Percentiles rank a stretch among this genome's conserved stretches.
Evolutionary conservation across 192 early-diverging fungal genomes (phyloP).

Genomic region (Coemansia sp.): DNA sequence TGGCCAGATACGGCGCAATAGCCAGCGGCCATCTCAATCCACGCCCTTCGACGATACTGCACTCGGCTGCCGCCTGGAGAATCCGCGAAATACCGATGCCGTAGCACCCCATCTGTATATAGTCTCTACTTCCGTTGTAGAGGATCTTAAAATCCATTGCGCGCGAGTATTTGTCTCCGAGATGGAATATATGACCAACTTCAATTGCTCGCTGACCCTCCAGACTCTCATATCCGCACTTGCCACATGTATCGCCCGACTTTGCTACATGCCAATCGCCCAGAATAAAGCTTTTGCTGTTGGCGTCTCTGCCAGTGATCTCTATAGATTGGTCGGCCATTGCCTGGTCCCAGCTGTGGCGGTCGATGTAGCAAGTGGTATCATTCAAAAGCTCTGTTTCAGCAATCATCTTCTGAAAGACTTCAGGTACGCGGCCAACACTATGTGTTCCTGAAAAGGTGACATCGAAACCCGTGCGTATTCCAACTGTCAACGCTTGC

Average conservation of each 20-base stretch:
- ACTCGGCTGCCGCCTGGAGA: slow-evolving; percentile 77
- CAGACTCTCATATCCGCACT: slow-evolving; percentile 21
- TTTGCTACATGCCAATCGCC: slow-evolving; percentile 45
- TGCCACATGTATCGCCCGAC: slow-evolving; percentile 28
- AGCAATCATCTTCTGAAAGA: neutral
- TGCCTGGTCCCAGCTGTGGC: too few relatives aligned
- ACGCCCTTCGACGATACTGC: slow-evolving; percentile 56
- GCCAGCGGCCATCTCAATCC: slow-evolving; percentile 74
- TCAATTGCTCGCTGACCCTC: slow-evolving; percentile 62
- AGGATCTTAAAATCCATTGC: slow-evolving; percentile 62
- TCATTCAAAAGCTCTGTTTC: neutral
- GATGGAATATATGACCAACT: slow-evolving; percentile 85
- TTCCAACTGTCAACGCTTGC: slow-evolving; percentile 12
- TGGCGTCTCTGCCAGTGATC: too few relatives aligned
- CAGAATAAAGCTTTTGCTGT: neutral
- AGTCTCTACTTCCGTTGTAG: slow-evolving; percentile 32
- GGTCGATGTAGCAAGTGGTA: too few relatives aligned
- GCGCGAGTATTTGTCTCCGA: slow-evolving; percentile 85
- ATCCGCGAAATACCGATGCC: slow-evolving; percentile 86
- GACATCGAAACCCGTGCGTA: neutral
- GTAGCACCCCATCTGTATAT: slow-evolving; percentile 88
- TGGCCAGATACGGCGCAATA: slow-evolving; percentile 75
- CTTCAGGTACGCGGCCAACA: neutral
- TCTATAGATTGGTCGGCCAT: too few relatives aligned
- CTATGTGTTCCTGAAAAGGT: neutral